phyloP scores from a whole-genome alignment of 1,284 basidiomycete genomes.

The Fomitopsis palustris region DNA sequence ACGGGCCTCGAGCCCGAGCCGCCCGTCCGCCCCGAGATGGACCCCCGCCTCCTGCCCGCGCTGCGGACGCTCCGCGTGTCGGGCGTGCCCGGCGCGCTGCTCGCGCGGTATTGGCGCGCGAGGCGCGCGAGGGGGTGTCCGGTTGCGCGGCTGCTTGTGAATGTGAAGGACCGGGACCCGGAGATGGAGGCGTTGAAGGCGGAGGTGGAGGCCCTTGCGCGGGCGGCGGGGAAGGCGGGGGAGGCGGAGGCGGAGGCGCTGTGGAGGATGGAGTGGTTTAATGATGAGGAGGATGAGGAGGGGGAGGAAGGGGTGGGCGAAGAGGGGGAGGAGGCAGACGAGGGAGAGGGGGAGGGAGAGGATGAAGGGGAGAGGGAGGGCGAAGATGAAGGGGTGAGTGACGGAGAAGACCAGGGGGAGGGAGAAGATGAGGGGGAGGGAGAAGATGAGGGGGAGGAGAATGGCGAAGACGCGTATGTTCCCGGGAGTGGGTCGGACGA shows the following conservation, averaged over 20 bases:
- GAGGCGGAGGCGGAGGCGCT: slow-evolving; percentile 10
- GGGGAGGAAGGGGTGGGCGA: slow-evolving; percentile 16
- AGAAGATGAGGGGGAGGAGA: not conserved
- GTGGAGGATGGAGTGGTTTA: slow-evolving; percentile 20
- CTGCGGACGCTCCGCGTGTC: slow-evolving; percentile 21
- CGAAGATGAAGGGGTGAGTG: not conserved
- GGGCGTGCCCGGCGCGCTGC: slow-evolving; percentile 16
- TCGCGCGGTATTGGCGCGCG: slow-evolving; percentile 16
- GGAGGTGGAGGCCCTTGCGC: slow-evolving; percentile 11
- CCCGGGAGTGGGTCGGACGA: not conserved
- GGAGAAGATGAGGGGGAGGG: not conserved
- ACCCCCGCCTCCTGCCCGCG: slow-evolving; percentile 18
- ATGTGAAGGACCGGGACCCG: slow-evolving; percentile 19
- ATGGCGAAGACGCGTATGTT: not conserved
- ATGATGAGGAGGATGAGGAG: slow-evolving; percentile 20
- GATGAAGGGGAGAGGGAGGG: not conserved
- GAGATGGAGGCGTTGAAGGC: slow-evolving; percentile 16
- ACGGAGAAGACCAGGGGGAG: not conserved
- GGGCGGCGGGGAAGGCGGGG: slow-evolving; percentile 3
- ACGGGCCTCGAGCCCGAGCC: not conserved
- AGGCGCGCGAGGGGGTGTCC: slow-evolving; percentile 12
- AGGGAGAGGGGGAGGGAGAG: slow-evolving; percentile 3
- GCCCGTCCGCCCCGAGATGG: slow-evolving; percentile 5
- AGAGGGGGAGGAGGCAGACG: slow-evolving; percentile 11
- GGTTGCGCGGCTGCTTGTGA: slow-evolving; percentile 21